Percentiles rank a stretch among this genome's conserved stretches.
phyloP scores from a whole-genome alignment of 768 basidiomycete species.

The Russula compacta region DNA sequence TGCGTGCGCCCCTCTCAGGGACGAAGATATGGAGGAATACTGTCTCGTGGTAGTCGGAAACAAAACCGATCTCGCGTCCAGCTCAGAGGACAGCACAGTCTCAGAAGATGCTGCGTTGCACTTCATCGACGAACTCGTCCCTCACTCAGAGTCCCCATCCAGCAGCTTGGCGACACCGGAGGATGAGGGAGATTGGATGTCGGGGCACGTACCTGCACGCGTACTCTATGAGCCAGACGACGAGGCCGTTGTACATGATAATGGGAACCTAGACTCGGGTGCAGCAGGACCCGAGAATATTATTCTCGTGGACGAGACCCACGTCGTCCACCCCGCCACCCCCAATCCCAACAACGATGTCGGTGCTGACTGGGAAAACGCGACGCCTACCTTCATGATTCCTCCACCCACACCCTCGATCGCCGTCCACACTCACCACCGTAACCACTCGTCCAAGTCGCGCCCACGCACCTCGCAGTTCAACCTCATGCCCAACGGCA shows the following conservation, averaged over 20 bases:
- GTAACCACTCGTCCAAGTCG: slow-evolving; percentile 31
- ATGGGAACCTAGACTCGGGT: not conserved
- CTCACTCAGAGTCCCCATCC: slow-evolving; percentile 17
- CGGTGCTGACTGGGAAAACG: not conserved
- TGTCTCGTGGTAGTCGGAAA: slow-evolving; percentile 69
- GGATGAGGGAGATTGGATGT: not conserved
- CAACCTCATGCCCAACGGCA: slow-evolving; percentile 33
- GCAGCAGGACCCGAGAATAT: not conserved
- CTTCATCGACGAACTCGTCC: slow-evolving; percentile 50
- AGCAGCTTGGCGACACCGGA: slow-evolving; percentile 4
- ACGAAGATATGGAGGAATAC: slow-evolving; percentile 52
- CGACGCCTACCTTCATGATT: slow-evolving; percentile 7
- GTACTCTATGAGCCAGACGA: not conserved
- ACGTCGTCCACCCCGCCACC: not conserved
- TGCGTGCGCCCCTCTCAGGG: slow-evolving; percentile 52
- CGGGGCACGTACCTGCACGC: not conserved
- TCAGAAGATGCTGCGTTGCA: slow-evolving; percentile 37
- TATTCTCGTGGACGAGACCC: slow-evolving; percentile 1
- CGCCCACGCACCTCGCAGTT: slow-evolving; percentile 40
- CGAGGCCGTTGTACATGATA: not conserved
- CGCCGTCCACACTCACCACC: slow-evolving; percentile 26
- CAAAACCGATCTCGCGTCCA: slow-evolving; percentile 51
- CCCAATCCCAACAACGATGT: slow-evolving; percentile 18
- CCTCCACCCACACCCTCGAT: slow-evolving; percentile 26
- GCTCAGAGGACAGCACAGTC: slow-evolving; percentile 20